Evolutionary conservation across 345 rosid species (phyloP).

Genomic region (Capsella bursapastoris): DNA sequence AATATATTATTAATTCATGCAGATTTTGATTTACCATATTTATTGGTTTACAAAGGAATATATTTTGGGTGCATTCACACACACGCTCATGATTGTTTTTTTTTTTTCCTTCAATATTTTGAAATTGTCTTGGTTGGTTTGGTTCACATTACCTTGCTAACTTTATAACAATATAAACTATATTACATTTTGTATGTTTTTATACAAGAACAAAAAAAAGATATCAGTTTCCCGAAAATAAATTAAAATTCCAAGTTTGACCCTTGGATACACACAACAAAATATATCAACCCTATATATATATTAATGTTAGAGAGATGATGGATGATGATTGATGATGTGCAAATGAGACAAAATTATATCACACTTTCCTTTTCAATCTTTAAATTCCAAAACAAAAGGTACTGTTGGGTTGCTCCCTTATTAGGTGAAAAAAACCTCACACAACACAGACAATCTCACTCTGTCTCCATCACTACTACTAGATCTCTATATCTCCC

Average conservation of each 20-base stretch:
- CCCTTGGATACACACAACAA: conserved; percentile 33
- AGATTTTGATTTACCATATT: conserved; percentile 20
- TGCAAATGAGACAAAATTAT: conserved; percentile 42
- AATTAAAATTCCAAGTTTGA: conserved; percentile 3
- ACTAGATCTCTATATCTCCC: conserved; percentile 15
- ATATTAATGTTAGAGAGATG: conserved; percentile 32
- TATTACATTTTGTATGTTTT: neutral
- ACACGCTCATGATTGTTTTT: neutral
- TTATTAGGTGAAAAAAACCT: conserved; percentile 42
- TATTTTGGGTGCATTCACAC: conserved; percentile 10
- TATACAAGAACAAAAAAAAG: neutral
- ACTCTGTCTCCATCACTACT: conserved; percentile 32
- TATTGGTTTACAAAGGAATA: conserved; percentile 1
- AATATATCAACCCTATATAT: conserved; percentile 1
- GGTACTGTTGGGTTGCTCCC: conserved; percentile 62
- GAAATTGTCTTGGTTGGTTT: neutral
- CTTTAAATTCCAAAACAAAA: conserved; percentile 47
- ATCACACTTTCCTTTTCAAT: conserved; percentile 43
- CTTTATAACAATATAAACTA: neutral
- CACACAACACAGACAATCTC: conserved; percentile 37
- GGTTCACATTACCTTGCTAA: conserved; percentile 15
- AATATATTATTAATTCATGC: conserved; percentile 4
- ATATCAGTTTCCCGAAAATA: neutral
- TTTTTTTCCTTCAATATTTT: neutral
- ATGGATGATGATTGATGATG: conserved; percentile 38